A percentile compares a stretch with the other conserved stretches of the same genome.
phyloP scores from a whole-genome alignment of 73 alveolate genomes.

The Durusdinium trenchii region DNA sequence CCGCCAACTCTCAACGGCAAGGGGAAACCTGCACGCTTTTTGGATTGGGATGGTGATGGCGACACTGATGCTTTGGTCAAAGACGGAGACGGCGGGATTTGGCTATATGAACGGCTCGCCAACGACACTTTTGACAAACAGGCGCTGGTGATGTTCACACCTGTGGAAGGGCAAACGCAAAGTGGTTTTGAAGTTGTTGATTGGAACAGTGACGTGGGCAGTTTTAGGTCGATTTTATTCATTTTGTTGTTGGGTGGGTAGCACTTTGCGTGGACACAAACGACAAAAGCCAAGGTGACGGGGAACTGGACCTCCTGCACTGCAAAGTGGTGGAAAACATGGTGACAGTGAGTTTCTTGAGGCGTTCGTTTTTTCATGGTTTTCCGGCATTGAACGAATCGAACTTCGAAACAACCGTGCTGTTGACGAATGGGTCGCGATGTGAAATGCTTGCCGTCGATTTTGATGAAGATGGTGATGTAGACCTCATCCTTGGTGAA shows the following conservation, averaged over 20 bases:
- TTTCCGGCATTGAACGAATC: background rate
- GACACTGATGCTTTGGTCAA: background rate
- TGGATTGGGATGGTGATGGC: constrained; percentile 8
- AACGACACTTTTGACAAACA: background rate
- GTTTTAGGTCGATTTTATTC: background rate
- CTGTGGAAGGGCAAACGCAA: background rate
- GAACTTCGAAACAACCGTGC: background rate
- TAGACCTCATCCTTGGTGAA: constrained; percentile 1
- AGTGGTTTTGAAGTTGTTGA: background rate
- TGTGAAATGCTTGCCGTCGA: constrained; percentile 28
- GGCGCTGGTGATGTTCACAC: background rate
- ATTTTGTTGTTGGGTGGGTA: background rate
- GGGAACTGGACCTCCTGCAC: background rate
- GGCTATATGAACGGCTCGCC: too few species aligned
- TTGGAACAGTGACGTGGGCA: background rate
- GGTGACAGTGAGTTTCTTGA: background rate
- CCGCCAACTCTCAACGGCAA: too few species aligned
- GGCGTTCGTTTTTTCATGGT: background rate
- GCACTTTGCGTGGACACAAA: background rate
- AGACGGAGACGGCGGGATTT: background rate
- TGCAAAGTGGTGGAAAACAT: background rate
- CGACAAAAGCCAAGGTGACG: background rate
- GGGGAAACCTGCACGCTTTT: background rate
- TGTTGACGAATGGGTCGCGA: background rate
- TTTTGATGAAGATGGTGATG: constrained; percentile 23